Evolutionary conservation across 192 early-diverging fungal genomes (phyloP).

Genomic region (Rhizoclosmatium globosum): DNA sequence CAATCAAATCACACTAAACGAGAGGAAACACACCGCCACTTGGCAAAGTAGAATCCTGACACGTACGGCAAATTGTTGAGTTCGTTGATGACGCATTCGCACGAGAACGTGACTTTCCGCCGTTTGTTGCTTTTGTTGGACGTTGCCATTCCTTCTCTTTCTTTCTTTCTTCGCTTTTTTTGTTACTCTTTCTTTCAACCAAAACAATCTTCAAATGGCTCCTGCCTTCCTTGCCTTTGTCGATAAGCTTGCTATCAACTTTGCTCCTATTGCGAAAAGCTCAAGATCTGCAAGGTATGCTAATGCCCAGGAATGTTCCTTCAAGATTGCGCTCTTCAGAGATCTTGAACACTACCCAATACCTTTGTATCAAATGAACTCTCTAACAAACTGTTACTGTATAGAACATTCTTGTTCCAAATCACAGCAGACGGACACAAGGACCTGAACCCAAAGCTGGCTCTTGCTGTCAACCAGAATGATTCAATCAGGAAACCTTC

Average conservation of each 20-base stretch:
- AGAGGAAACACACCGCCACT: slow-evolving; percentile 63
- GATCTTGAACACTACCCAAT: background rate
- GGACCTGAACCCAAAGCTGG: slow-evolving; percentile 32
- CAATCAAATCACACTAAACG: background rate
- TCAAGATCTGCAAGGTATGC: slow-evolving; percentile 34
- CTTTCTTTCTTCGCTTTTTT: background rate
- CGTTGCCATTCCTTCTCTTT: background rate
- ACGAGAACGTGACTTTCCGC: background rate
- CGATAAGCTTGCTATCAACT: slow-evolving; percentile 32
- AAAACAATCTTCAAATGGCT: background rate
- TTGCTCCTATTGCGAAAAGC: slow-evolving; percentile 30
- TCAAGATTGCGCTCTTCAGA: background rate
- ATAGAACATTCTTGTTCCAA: slow-evolving; percentile 33
- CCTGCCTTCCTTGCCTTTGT: slow-evolving; percentile 21
- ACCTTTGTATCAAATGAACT: too few species aligned
- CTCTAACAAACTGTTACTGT: background rate
- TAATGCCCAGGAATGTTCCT: background rate
- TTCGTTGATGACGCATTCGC: slow-evolving; percentile 71
- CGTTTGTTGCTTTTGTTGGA: background rate
- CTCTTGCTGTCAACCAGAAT: slow-evolving; percentile 22
- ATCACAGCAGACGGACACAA: slow-evolving; percentile 32
- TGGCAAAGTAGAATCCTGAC: slow-evolving; percentile 79
- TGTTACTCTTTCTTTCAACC: background rate
- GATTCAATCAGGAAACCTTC: slow-evolving; percentile 22
- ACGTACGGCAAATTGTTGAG: slow-evolving; percentile 84